phyloP scores from a whole-genome alignment of 108 stramenopile species.

The Aurantiochytrium sp. region DNA sequence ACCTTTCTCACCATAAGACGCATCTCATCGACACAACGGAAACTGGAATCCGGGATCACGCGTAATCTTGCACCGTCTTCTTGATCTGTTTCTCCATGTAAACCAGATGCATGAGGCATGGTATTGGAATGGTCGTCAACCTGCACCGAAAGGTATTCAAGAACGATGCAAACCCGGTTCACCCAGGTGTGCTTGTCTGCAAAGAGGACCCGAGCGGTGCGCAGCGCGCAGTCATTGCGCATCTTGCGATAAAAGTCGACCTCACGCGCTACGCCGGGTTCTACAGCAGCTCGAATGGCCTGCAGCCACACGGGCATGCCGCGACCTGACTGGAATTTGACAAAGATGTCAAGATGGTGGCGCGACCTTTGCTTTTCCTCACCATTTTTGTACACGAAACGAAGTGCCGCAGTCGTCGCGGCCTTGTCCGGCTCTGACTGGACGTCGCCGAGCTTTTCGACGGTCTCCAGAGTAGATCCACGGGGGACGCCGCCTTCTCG shows the following conservation, averaged over 20 bases:
- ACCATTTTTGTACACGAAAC: background rate
- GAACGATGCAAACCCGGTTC: background rate
- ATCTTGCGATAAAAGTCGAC: background rate
- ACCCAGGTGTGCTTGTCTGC: background rate
- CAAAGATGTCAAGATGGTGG: background rate
- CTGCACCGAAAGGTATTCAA: background rate
- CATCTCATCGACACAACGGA: background rate
- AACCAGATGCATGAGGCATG: too few relatives aligned
- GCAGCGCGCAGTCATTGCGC: background rate
- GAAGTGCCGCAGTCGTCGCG: background rate
- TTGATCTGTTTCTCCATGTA: background rate
- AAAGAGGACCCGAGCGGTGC: background rate
- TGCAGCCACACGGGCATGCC: slow-evolving; percentile 13
- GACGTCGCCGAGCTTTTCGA: background rate
- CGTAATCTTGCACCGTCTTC: background rate
- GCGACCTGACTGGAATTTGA: background rate
- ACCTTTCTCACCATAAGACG: background rate
- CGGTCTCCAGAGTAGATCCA: background rate
- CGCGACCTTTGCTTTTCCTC: background rate
- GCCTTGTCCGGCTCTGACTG: slow-evolving; percentile 1
- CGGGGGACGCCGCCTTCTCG: background rate
- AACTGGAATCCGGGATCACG: background rate
- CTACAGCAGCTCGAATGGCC: background rate
- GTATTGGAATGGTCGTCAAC: background rate
- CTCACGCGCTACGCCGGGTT: background rate